Evolutionary conservation across 2,329 filamentous ascomycete genomes (phyloP).

Genomic region (Colletotrichum sp.): DNA sequence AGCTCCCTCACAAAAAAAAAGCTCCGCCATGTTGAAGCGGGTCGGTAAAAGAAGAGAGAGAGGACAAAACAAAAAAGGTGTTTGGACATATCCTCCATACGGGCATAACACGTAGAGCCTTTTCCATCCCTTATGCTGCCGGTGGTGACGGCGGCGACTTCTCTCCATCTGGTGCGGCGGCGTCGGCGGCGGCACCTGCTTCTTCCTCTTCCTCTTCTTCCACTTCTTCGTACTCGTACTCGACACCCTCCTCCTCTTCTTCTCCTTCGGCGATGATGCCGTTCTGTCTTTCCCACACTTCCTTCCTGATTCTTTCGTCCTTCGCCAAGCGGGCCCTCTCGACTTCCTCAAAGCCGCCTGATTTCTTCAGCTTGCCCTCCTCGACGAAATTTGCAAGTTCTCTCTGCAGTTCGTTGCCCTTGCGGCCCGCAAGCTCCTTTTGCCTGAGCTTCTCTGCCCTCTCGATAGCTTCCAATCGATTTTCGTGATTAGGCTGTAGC

Average conservation of each 20-base stretch:
- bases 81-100: slow-evolving; percentile 3
- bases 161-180: slow-evolving; percentile 2
- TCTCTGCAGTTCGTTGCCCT: slow-evolving; percentile 78
- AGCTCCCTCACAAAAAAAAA: background rate
- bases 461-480: slow-evolving; percentile 92
- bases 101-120: background rate
- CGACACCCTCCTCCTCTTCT: slow-evolving; percentile 31
- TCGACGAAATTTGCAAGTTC: slow-evolving; percentile 86
- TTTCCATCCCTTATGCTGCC: background rate
- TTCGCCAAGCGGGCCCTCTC: slow-evolving; percentile 84
- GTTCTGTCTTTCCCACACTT: slow-evolving; percentile 75
- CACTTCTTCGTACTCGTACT: slow-evolving; percentile 21
- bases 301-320: slow-evolving; percentile 84
- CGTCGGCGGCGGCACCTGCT: background rate
- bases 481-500: slow-evolving; percentile 91
- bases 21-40: background rate
- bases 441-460: slow-evolving; percentile 92
- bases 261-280: slow-evolving; percentile 48
- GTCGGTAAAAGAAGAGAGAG: background rate
- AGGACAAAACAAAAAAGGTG: background rate
- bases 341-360: slow-evolving; percentile 91
- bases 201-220: slow-evolving; percentile 17
- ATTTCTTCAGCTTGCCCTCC: slow-evolving; percentile 94
- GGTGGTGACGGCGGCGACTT: background rate
- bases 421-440: slow-evolving; percentile 82